phyloP scores from a whole-genome alignment of 805 yeast genomes.

The Candida silvatica region DNA sequence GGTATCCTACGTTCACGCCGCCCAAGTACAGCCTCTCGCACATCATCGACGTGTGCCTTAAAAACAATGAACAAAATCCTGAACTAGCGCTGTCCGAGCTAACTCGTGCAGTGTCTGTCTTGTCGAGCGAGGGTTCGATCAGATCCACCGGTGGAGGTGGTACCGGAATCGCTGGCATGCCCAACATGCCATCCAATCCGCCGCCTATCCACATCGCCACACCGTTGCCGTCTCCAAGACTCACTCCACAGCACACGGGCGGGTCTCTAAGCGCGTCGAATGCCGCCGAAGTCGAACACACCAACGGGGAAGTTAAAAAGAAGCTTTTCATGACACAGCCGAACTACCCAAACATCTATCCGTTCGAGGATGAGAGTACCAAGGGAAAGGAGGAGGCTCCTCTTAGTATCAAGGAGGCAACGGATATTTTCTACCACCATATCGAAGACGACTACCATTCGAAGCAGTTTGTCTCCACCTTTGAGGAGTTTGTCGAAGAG shows the following conservation, averaged over 20 bases:
- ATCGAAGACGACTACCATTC: slow-evolving; percentile 60
- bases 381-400: slow-evolving; percentile 47
- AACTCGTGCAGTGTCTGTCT: slow-evolving; percentile 19
- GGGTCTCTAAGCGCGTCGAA: slow-evolving; percentile 17
- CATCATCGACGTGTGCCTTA: slow-evolving; percentile 26
- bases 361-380: slow-evolving; percentile 14
- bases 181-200: slow-evolving; percentile 6
- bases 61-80: slow-evolving; percentile 6
- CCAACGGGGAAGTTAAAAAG: slow-evolving; percentile 23
- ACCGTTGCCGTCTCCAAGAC: slow-evolving; percentile 80
- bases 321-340: slow-evolving; percentile 25
- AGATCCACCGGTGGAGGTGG: slow-evolving; percentile 9
- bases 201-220: slow-evolving; percentile 66
- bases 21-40: slow-evolving; percentile 40
- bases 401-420: slow-evolving; percentile 70
- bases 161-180: slow-evolving; percentile 2
- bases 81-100: slow-evolving; percentile 10
- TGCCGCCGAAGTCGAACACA: slow-evolving; percentile 21
- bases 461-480: slow-evolving; percentile 62
- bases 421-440: slow-evolving; percentile 52
- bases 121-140: slow-evolving; percentile 24
- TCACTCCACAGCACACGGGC: slow-evolving; percentile 36
- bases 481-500: slow-evolving; percentile 61
- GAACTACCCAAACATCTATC: slow-evolving; percentile 24
- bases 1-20: slow-evolving; percentile 66